Evolutionary conservation across 768 basidiomycete genomes (phyloP).

Genomic region (Scleroderma citrinum): DNA sequence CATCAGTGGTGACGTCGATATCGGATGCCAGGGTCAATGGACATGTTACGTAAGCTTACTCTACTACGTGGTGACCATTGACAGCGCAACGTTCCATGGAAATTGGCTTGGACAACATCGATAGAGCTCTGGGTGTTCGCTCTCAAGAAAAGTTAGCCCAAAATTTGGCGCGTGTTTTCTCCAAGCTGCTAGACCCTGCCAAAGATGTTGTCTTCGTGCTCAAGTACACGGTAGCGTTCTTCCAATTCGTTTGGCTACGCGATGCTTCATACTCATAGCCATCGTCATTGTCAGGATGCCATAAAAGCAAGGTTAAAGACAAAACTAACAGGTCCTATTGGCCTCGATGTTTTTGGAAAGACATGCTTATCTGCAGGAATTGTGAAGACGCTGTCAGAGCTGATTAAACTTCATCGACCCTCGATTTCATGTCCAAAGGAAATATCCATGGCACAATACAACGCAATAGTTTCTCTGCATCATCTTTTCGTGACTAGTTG

Average conservation of each 20-base stretch:
- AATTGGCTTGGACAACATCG: conserved; percentile 14
- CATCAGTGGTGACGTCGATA: too few relatives aligned
- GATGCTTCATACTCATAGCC: too few relatives aligned
- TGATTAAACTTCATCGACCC: conserved; percentile 12
- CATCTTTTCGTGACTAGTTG: conserved; percentile 17
- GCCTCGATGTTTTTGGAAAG: conserved; percentile 13
- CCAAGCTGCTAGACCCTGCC: conserved; percentile 16
- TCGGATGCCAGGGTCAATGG: too few relatives aligned
- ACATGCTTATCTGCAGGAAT: conserved; percentile 23
- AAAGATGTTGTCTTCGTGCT: conserved; percentile 15
- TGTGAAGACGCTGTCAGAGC: conserved; percentile 20
- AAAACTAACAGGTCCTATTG: neutral
- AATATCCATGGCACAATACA: conserved; percentile 15
- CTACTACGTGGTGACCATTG: too few relatives aligned
- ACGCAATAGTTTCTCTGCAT: conserved; percentile 17
- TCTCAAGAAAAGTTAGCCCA: neutral
- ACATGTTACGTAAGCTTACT: too few relatives aligned
- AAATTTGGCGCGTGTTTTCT: conserved; percentile 19
- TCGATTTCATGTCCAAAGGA: conserved; percentile 5
- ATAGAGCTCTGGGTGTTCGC: conserved; percentile 10
- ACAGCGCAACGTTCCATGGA: too few relatives aligned
- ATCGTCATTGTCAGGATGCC: conserved; percentile 2
- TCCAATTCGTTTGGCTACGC: neutral
- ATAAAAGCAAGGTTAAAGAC: conserved; percentile 9
- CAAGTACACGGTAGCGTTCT: conserved; percentile 13